Base-by-base conservation (phyloP, 2,329 filamentous ascomycete genomes). In the Cercospora beticola region DNA sequence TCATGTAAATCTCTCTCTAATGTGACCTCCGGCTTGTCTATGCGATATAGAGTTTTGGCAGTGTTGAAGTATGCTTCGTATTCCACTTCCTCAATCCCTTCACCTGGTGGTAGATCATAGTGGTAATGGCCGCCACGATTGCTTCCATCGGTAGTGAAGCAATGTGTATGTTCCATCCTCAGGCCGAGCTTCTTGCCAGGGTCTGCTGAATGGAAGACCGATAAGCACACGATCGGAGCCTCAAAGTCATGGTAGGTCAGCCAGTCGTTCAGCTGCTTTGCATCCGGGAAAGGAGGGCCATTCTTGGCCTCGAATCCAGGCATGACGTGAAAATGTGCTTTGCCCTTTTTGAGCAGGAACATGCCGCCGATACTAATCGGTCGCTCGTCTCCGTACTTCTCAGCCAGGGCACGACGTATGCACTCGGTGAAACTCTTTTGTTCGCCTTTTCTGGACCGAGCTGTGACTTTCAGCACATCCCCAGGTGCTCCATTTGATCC, bases 101-200 rank as follows among this genome's bases (percentile, higher is more conserved):
- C 69, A n/a, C 62, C 71, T 6, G 57, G 65, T 21, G 61, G 64
- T 21, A 72, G 46, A 70, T 77, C 75, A n/a, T 74, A 71, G 64
- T 77, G 76, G 58, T 77, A 77, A 70, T 77, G 76, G 7, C 76
- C 76, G 3, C 76, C 76, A 14, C 68, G 68, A 30, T 74, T 68
- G 40, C 64, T 70, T 1, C 75, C 75, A 31, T 73, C 71, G 4
- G 63, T 67, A 4, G 74, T 71, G 30, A 77, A 77, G 57, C 74
- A 76, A 68, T 77, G 75, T 56, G 76, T 77, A 66, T 77, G 76
- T 68, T 77, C 76, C 74, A 77, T 77, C 16, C 76, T 67, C 66
- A 77, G 49, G 3, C 74, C 76, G 43, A 77, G 56, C 58, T 65
- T 67, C 65, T 75, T 71, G 5, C 70, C 72, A 12, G 75, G 71